phyloP scores from a whole-genome alignment of 208 protist genomes.

The Leishmania tarentolae region DNA sequence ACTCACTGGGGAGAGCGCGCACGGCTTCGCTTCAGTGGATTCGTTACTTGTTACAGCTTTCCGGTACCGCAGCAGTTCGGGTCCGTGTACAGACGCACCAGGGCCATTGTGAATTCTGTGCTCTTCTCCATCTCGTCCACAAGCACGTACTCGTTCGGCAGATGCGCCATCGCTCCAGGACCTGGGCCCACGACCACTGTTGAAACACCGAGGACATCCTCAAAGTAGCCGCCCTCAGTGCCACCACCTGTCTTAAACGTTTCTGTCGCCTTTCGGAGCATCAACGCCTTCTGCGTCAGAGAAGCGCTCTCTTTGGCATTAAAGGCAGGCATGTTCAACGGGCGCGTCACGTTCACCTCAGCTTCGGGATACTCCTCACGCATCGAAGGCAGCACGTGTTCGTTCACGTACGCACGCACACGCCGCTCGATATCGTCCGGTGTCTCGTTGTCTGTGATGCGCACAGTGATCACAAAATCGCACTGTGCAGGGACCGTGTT shows the following conservation, averaged over 20 bases:
- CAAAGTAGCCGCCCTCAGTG: constrained; percentile 68
- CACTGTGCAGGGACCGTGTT: constrained; percentile 66
- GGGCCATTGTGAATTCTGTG: constrained; percentile 33
- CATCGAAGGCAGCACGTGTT: constrained; percentile 40
- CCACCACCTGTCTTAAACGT: constrained; percentile 34
- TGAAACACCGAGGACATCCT: constrained; percentile 46
- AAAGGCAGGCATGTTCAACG: constrained; percentile 31
- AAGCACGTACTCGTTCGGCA: constrained; percentile 62
- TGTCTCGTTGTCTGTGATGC: constrained; percentile 35
- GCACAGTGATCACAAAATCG: constrained; percentile 41
- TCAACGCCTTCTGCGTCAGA: constrained; percentile 39
- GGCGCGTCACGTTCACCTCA: constrained; percentile 19
- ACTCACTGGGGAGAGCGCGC: not conserved
- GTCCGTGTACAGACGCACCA: constrained; percentile 40
- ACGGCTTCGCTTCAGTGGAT: not conserved
- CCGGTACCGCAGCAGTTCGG: constrained; percentile 16
- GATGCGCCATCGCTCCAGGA: constrained; percentile 45
- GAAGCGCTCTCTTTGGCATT: constrained; percentile 37
- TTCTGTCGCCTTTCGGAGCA: constrained; percentile 14
- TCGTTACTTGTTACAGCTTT: constrained; percentile 9
- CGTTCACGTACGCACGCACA: constrained; percentile 39
- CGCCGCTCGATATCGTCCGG: constrained; percentile 24
- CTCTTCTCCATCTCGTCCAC: constrained; percentile 44
- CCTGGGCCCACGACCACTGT: constrained; percentile 59
- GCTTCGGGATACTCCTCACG: constrained; percentile 49